Evolutionary conservation across 106 monocot genomes (phyloP), one percentile per base, ranked within the genome.

Genomic region (Dendrobium chrysotoxum): DNA sequence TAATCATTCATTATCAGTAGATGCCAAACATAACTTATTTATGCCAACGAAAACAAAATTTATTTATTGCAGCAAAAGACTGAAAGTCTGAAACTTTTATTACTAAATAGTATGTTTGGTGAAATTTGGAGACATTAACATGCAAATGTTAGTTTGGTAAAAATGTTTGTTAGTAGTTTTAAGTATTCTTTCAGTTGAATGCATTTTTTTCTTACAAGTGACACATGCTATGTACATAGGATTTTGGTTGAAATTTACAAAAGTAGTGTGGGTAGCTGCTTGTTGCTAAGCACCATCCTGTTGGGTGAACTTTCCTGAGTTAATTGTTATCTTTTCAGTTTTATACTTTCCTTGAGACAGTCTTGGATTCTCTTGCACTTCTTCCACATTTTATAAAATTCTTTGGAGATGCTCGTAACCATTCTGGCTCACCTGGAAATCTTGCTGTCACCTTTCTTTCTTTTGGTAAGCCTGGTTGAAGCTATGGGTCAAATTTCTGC

Each of bases 261-360:
- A 64, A 41, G 2, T n/a, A 12, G 40, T 74, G 74, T 57, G 4
- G 6, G 23, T 81, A 47, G 31, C 18, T 47, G 35, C 6, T 64
- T 76, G 38, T 46, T 82, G 55, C 58, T 77, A 46, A 61, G 7
- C 53, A 28, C 77, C 53, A 53, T 77, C 16, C 10, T 31, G 13
- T 30, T 53, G 1, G 3, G 16, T 47, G 53, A 28, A 8, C 28
- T 77, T n/a, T 75, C 20, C 30, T 5, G 53, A 25, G 71, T 83
- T 50, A 8, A 35, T 41, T 11, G 74, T 65, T 55, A 25, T 72
- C 46, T 39, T 25, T 40, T 17, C 80, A 96, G 93, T 12, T 93
- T 41, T 96, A 96, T 84, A 90, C 93, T 76, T 96, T 96, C 73
- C 91, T 96, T 30, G 96, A 84, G 84, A 96, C 90, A 15, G 64